These are phyloP conservation scores for Colletotrichum theobromicola DNA, from an alignment of 2,329 filamentous ascomycete species.

Conservation along the genomic window DNA sequence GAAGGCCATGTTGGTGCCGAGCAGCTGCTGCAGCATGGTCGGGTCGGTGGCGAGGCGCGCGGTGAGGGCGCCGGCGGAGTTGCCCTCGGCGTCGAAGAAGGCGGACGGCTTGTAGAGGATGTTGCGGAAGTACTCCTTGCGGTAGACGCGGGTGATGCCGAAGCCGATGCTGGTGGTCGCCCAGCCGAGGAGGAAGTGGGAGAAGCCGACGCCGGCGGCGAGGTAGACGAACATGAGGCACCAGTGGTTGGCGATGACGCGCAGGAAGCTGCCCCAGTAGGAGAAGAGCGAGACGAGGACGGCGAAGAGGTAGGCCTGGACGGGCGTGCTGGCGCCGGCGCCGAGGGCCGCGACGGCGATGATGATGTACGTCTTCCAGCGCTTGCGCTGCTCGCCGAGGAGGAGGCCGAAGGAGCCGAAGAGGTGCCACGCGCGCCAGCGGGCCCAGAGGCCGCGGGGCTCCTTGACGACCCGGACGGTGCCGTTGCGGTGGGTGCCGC, in stretches of 20 bases:
- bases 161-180: slow-evolving; percentile 30
- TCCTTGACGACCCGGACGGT: background rate
- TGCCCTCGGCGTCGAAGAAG: slow-evolving; percentile 29
- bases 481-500: background rate
- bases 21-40: slow-evolving; percentile 20
- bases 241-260: slow-evolving; percentile 44
- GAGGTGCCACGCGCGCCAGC: background rate
- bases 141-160: slow-evolving; percentile 16
- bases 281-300: slow-evolving; percentile 18
- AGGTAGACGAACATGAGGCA: slow-evolving; percentile 20
- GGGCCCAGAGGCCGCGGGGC: background rate
- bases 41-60: slow-evolving; percentile 27
- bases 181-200: slow-evolving; percentile 28
- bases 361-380: slow-evolving; percentile 18
- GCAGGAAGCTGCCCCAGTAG: slow-evolving; percentile 13
- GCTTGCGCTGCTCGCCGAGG: slow-evolving; percentile 15
- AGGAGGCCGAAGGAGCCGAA: slow-evolving; percentile 17
- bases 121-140: slow-evolving; percentile 37
- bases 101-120: slow-evolving; percentile 34
- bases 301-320: slow-evolving; percentile 21
- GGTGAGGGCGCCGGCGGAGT: slow-evolving; percentile 28
- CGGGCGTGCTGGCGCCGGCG: slow-evolving; percentile 17
- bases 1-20: slow-evolving; percentile 23
- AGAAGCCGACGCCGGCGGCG: slow-evolving; percentile 27
- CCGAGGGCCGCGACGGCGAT: slow-evolving; percentile 15